Conservation (phyloP, 306 rosid species). For the Dryas drummondii region DNA sequence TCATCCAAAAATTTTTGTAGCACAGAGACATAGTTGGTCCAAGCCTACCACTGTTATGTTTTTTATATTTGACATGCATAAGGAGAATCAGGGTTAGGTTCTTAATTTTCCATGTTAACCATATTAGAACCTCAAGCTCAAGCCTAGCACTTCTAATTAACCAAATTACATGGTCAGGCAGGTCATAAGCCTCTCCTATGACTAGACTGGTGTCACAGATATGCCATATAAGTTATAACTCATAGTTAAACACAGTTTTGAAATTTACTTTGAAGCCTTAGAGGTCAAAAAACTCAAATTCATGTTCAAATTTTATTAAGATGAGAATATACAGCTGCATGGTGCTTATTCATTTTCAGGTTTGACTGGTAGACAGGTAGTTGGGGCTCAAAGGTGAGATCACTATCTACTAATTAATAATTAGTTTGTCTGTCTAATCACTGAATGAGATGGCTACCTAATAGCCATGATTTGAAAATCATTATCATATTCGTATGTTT, state of each 20-base stretch:
- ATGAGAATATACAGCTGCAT: background rate
- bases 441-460: background rate
- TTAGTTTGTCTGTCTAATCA: background rate
- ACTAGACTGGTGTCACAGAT: too few species aligned
- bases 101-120: too few species aligned
- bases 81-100: too few species aligned
- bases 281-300: background rate
- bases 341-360: background rate
- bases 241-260: background rate
- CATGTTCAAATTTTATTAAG: background rate
- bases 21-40: too few species aligned
- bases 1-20: too few species aligned
- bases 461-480: background rate
- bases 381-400: background rate
- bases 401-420: too few species aligned
- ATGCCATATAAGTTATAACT: background rate
- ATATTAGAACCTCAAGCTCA: too few species aligned
- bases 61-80: too few species aligned
- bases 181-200: too few species aligned
- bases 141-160: too few species aligned
- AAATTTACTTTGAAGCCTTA: background rate
- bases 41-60: too few species aligned
- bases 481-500: background rate
- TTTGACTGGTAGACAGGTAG: constrained; percentile 6
- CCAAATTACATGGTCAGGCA: too few species aligned